Evolutionary conservation across 768 basidiomycete species (phyloP).

Genomic region (Phlegmacium glaucopus): DNA sequence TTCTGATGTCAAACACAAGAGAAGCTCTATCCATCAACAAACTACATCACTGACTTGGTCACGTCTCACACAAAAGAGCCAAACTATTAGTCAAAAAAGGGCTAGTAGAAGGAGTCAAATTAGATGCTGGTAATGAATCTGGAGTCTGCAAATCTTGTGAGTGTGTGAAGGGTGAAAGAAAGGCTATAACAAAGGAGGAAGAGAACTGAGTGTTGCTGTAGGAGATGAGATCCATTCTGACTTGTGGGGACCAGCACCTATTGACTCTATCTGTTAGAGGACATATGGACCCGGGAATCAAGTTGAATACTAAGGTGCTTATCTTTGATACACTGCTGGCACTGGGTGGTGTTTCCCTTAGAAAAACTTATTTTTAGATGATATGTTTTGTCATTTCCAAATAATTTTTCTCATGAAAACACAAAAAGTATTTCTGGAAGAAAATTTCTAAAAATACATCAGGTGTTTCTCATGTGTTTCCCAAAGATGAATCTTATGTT

Average conservation of each 20-base stretch:
- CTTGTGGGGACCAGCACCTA: conserved; percentile 2
- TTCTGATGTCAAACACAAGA: not conserved
- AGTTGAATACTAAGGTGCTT: too few relatives aligned
- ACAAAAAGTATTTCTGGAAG: too few relatives aligned
- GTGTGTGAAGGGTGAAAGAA: too few relatives aligned
- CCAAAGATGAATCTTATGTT: too few relatives aligned
- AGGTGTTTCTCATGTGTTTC: too few relatives aligned
- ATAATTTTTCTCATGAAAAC: too few relatives aligned
- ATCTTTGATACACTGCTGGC: too few relatives aligned
- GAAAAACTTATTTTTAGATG: too few relatives aligned
- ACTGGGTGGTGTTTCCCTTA: too few relatives aligned
- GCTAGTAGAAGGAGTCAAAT: not conserved
- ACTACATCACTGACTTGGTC: not conserved
- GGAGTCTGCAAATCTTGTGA: not conserved
- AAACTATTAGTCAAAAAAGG: not conserved
- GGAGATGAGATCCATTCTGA: not conserved
- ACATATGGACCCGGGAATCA: too few relatives aligned
- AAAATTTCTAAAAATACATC: too few relatives aligned
- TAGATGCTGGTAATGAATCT: not conserved
- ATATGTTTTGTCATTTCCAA: too few relatives aligned
- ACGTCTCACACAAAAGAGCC: not conserved
- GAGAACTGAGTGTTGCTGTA: not conserved
- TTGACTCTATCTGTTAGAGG: conserved; percentile 1
- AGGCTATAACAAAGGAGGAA: not conserved
- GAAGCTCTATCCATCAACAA: not conserved